Evolutionary conservation across 768 basidiomycete genomes (phyloP), one percentile per base, ranked within the genome.

Genomic region (Trametes elegans): DNA sequence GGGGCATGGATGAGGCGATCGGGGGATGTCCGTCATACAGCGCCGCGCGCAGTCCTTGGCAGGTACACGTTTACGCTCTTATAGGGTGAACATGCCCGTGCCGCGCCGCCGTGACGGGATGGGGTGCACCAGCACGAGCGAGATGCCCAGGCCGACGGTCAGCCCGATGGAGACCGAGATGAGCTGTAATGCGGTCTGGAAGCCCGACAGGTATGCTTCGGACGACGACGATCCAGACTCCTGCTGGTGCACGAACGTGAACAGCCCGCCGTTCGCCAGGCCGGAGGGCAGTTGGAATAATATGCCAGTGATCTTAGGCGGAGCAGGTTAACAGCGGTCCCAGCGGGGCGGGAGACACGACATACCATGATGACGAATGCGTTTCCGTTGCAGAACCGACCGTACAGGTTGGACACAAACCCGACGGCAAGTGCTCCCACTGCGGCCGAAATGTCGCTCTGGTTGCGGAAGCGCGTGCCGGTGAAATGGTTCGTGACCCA

Each of bases 241-340:
- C 55, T 80, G 76, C 58, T 80, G 72, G 32, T 77, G 76, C 10
- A 82, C 85, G 63, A 85, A 90, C 57, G 79, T 82, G 58, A 94
- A 77, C 7, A 93, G 79, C 27, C 91, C 91, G 10, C 88, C 89
- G 39, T 82, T 88, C 7, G 85, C 83, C 10, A 93, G 78, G 34
- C 90, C 91, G 7, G 87, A 88, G 0, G 90, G 91, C 1, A 93
- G 78, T 71, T 93, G 92, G 73, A 93, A 88, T 14, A 93, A 75
- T 43, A 93, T 88, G 21, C 87, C 90, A 0, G 87, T 88, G 59
- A 89, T 85, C 78, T 73, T 45, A 1, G 31, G 11, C 11, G 8
- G 6, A 8, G 11, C 26, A 16, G 34, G 27, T 8, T 28, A 31
- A n/a, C 41, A 16, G 47, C 41, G 28, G 36, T 29, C 23, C 21